These are phyloP conservation scores for Detonula confervacea DNA, from an alignment of 352 stramenopile genomes.

Conservation along the genomic window DNA sequence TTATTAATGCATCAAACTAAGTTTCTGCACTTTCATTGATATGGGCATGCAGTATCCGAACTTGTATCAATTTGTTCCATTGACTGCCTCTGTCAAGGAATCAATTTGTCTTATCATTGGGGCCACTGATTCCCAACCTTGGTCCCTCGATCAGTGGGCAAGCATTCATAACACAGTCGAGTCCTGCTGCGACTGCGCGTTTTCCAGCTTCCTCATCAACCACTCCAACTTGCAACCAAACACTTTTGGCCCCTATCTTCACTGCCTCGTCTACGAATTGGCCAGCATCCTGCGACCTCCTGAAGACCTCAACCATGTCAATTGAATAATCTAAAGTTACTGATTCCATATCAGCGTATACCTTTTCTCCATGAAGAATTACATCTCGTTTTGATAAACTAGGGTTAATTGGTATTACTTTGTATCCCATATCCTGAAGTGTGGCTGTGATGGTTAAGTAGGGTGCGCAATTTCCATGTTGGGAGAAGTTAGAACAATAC, in stretches of 20 bases:
- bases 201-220: slow-evolving; percentile 73
- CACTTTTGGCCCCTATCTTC: slow-evolving; percentile 62
- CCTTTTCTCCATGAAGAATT: slow-evolving; percentile 66
- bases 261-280: slow-evolving; percentile 78
- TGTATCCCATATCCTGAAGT: slow-evolving; percentile 70
- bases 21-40: too few relatives aligned
- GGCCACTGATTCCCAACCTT: slow-evolving; percentile 59
- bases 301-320: slow-evolving; percentile 84
- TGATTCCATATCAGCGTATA: slow-evolving; percentile 62
- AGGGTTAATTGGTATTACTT: slow-evolving; percentile 81
- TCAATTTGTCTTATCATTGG: slow-evolving; percentile 21
- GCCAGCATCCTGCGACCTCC: slow-evolving; percentile 62
- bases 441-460: slow-evolving; percentile 34
- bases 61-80: too few relatives aligned
- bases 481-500: not conserved
- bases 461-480: not conserved
- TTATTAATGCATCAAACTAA: not conserved
- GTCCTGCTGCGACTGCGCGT: slow-evolving; percentile 60
- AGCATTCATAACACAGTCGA: slow-evolving; percentile 76
- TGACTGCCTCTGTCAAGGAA: too few relatives aligned
- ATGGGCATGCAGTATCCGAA: too few relatives aligned
- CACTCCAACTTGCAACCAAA: slow-evolving; percentile 82
- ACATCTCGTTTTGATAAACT: slow-evolving; percentile 62
- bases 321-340: slow-evolving; percentile 53
- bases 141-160: slow-evolving; percentile 74